Conservation (phyloP, 2,329 filamentous ascomycete species). For the Penicillium thymicola region DNA sequence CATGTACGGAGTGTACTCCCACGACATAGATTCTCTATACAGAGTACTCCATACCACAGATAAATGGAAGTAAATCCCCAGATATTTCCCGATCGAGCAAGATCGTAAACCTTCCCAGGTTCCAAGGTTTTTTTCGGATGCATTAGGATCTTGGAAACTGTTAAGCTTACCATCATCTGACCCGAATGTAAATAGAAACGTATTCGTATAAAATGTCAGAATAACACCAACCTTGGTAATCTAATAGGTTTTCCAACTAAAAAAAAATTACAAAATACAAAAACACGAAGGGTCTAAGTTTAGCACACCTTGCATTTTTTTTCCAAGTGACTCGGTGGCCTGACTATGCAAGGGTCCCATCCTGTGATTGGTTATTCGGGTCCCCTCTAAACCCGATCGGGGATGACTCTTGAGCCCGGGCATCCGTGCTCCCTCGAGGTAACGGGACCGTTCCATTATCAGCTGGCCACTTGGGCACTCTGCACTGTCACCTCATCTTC, state of each 20-base stretch:
- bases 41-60: background rate
- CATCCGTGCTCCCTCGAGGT: background rate
- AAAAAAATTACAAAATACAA: background rate
- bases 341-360: constrained; percentile 22
- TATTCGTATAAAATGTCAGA: background rate
- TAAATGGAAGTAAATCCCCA: background rate
- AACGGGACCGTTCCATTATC: background rate
- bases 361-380: constrained; percentile 14
- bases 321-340: constrained; percentile 24
- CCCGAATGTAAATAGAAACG: background rate
- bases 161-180: constrained; percentile 4
- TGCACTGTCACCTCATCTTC: constrained; percentile 31
- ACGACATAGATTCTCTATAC: background rate
- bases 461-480: constrained; percentile 12
- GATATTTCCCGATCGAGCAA: background rate
- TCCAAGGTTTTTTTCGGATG: background rate
- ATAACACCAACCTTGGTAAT: no score
- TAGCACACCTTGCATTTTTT: constrained; percentile 24
- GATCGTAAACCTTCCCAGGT: background rate
- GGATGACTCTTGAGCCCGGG: background rate
- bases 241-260: no score
- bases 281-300: constrained; percentile 17
- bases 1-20: background rate
- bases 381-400: constrained; percentile 1
- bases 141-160: background rate